These are phyloP conservation scores for Botryotinia calthae DNA, from an alignment of 2,329 filamentous ascomycete genomes.

Conservation along the genomic window DNA sequence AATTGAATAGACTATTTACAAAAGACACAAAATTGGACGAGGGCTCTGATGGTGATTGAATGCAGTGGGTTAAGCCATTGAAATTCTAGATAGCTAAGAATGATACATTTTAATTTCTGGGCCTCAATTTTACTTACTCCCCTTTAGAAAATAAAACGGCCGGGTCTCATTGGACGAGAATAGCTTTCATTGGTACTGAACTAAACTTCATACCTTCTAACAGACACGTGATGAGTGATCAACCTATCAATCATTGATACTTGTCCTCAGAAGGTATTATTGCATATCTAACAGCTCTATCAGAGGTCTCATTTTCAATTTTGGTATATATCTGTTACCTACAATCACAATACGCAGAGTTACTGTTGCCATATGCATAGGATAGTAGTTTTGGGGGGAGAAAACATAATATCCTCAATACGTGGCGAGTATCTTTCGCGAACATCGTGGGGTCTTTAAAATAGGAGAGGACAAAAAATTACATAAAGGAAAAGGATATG, in stretches of 20 bases:
- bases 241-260: not conserved
- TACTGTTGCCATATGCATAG: not conserved
- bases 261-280: not conserved
- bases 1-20: not conserved
- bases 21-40: not conserved
- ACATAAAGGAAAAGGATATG: no score
- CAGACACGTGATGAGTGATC: not conserved
- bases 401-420: not conserved
- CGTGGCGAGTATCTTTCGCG: not conserved
- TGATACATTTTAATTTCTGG: not conserved
- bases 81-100: not conserved
- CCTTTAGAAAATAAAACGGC: not conserved
- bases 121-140: not conserved
- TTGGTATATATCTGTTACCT: accelerated
- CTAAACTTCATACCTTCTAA: not conserved
- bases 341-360: not conserved
- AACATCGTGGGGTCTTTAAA: not conserved
- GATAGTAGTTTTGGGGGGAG: not conserved
- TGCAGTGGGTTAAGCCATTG: not conserved
- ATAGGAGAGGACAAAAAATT: not conserved
- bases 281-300: not conserved
- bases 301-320: not conserved
- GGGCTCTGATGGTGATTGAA: not conserved
- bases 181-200: not conserved
- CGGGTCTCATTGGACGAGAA: not conserved